Evolutionary conservation across 2,329 filamentous ascomycete species (phyloP).

Genomic region (Lasiodiplodia hormozganensis): DNA sequence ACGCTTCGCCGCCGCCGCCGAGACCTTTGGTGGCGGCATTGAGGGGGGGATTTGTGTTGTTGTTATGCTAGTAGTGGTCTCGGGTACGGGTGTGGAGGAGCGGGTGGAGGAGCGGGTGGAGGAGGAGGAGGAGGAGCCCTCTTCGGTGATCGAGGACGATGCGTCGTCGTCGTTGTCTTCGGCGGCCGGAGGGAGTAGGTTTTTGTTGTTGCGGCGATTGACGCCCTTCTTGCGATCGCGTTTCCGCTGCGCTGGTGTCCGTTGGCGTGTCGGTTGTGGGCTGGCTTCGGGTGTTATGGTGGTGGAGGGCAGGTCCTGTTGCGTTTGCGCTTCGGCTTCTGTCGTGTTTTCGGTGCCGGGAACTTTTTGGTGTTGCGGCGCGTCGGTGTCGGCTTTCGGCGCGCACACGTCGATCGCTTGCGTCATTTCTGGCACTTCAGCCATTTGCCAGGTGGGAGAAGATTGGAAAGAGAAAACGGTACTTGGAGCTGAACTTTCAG

Average conservation of each 20-base stretch:
- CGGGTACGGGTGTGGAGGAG: neutral
- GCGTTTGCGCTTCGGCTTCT: neutral
- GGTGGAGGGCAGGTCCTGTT: neutral
- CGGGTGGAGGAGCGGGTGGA: neutral
- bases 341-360: neutral
- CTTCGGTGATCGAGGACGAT: neutral
- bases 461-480: too few relatives aligned
- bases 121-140: neutral
- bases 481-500: neutral
- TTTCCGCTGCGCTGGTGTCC: conserved; percentile 5
- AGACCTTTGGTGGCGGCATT: conserved; percentile 5
- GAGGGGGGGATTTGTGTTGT: neutral
- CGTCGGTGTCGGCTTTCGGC: conserved; percentile 15
- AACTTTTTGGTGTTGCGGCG: conserved; percentile 27
- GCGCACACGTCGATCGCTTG: conserved; percentile 14
- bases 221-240: neutral
- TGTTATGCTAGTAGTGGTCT: neutral
- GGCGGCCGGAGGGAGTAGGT: neutral
- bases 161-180: neutral
- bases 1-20: neutral
- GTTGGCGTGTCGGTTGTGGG: neutral
- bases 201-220: neutral
- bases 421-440: conserved; percentile 9
- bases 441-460: neutral
- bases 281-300: neutral